These are phyloP conservation scores for Jackrogersella multiformis DNA, from an alignment of 495 filamentous ascomycete species.

Conservation along the genomic window DNA sequence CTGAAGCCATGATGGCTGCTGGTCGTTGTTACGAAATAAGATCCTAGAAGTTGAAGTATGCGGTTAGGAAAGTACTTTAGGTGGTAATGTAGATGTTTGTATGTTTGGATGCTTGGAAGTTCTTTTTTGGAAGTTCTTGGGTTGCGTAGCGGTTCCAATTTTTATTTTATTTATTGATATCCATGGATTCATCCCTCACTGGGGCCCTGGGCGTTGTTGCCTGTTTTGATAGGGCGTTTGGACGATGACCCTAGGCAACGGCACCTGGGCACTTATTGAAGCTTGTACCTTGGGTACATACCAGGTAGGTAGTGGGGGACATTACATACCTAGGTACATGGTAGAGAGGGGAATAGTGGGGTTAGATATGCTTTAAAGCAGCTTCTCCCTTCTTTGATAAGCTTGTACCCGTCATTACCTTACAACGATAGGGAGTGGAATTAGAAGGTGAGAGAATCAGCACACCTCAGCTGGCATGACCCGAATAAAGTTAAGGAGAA, in stretches of 20 bases:
- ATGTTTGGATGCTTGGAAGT: constrained; percentile 4
- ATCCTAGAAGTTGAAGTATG: neutral
- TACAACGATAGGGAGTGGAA: neutral
- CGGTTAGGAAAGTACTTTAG: neutral
- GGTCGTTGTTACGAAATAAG: neutral
- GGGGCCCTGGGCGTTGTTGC: constrained; percentile 11
- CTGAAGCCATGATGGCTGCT: constrained; percentile 72
- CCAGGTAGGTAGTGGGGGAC: too few species aligned
- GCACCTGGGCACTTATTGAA: too few species aligned
- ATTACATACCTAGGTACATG: too few species aligned
- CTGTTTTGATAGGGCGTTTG: constrained; percentile 13
- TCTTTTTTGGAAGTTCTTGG: constrained; percentile 10
- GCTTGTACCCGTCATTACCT: neutral
- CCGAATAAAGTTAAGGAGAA: constrained; percentile 11
- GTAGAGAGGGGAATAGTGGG: constrained; percentile 26
- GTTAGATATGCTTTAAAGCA: constrained; percentile 28
- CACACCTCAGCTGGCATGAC: constrained; percentile 30
- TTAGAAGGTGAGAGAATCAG: constrained; percentile 24
- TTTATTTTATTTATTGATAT: constrained; percentile 41
- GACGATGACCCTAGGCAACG: too few species aligned
- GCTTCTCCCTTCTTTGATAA: constrained; percentile 18
- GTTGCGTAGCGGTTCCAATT: constrained; percentile 14
- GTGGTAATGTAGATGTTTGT: constrained; percentile 5
- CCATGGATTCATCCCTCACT: too few species aligned
- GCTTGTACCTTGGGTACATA: too few species aligned